Evolutionary conservation across 2,329 filamentous ascomycete genomes (phyloP).

Genomic region (Tolypocladium capitatum): DNA sequence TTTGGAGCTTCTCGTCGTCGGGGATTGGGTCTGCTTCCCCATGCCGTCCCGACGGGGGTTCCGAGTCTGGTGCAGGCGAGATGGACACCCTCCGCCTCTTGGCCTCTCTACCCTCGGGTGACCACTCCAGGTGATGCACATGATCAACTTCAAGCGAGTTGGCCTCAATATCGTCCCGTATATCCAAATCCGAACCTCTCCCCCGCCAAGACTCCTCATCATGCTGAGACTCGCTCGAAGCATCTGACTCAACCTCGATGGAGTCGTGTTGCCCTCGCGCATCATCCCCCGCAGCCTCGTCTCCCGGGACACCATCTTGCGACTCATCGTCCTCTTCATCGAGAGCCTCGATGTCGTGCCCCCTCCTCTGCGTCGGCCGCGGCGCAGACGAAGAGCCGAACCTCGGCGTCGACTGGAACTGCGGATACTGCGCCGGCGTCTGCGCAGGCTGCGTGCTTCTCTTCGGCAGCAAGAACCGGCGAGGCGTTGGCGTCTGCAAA

Average conservation of each 20-base stretch:
- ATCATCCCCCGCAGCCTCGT: neutral
- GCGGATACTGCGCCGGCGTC: conserved; percentile 15
- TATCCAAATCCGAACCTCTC: neutral
- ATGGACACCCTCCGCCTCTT: conserved; percentile 8
- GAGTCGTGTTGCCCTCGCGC: conserved; percentile 4
- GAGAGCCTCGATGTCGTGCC: conserved; percentile 19
- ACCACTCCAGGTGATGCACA: neutral
- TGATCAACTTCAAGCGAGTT: neutral
- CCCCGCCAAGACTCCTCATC: neutral
- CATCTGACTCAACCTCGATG: conserved; percentile 7
- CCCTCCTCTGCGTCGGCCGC: conserved; percentile 14
- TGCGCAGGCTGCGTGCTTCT: conserved; percentile 18
- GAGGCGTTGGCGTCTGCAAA: conserved; percentile 23
- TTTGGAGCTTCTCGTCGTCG: neutral
- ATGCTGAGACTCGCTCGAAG: neutral
- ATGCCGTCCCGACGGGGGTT: conserved; percentile 1
- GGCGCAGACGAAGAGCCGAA: conserved; percentile 21
- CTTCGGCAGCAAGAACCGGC: conserved; percentile 24
- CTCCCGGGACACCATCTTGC: neutral
- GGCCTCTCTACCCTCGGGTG: conserved; percentile 5
- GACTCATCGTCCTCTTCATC: conserved; percentile 12
- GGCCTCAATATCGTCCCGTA: neutral
- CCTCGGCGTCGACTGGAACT: conserved; percentile 25
- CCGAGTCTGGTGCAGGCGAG: conserved; percentile 10
- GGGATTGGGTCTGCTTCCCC: neutral